Conservation (phyloP, 306 rosid species). For the Hippophae gyantsensis region DNA sequence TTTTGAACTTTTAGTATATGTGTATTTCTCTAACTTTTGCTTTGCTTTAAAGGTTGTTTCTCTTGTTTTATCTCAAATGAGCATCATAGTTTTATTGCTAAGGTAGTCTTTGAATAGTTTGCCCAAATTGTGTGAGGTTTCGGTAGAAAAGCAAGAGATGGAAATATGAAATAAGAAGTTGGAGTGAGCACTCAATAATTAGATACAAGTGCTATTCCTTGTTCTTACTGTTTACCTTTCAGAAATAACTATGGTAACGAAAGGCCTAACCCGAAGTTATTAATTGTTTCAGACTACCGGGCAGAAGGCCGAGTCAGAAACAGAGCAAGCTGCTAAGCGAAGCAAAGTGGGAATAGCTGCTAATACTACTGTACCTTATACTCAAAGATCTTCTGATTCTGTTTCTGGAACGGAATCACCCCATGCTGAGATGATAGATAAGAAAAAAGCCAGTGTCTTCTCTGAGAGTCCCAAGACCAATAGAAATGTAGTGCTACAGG, state of each 20-base stretch:
- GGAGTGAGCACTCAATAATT: slow-evolving; percentile 6
- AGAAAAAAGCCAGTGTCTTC: slow-evolving; percentile 28
- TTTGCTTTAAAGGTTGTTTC: too few relatives aligned
- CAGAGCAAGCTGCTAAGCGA: slow-evolving; percentile 65
- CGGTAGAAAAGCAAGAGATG: slow-evolving; percentile 5
- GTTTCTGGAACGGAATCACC: slow-evolving; percentile 30
- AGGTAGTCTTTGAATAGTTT: slow-evolving; percentile 13
- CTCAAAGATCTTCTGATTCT: slow-evolving; percentile 46
- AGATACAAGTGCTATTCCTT: background rate
- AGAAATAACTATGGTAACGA: too few relatives aligned
- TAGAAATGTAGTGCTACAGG: slow-evolving; percentile 36
- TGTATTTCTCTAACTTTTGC: background rate
- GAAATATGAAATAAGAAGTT: background rate
- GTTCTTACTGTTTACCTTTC: too few relatives aligned
- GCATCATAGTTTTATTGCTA: background rate
- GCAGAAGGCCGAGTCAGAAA: slow-evolving; percentile 46
- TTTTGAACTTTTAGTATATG: slow-evolving; percentile 4
- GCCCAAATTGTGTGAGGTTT: background rate
- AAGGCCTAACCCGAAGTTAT: slow-evolving; percentile 15
- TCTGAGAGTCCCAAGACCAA: slow-evolving; percentile 53
- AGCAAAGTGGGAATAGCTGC: slow-evolving; percentile 43
- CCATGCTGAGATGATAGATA: slow-evolving; percentile 41
- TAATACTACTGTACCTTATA: slow-evolving; percentile 44
- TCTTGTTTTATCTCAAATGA: too few relatives aligned
- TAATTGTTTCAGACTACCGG: slow-evolving; percentile 59